A percentile compares a stretch with the other conserved stretches of the same genome.
Evolutionary conservation across 2,329 filamentous ascomycete genomes (phyloP).

Genomic region (Cladosporium austrohemisphaericum): DNA sequence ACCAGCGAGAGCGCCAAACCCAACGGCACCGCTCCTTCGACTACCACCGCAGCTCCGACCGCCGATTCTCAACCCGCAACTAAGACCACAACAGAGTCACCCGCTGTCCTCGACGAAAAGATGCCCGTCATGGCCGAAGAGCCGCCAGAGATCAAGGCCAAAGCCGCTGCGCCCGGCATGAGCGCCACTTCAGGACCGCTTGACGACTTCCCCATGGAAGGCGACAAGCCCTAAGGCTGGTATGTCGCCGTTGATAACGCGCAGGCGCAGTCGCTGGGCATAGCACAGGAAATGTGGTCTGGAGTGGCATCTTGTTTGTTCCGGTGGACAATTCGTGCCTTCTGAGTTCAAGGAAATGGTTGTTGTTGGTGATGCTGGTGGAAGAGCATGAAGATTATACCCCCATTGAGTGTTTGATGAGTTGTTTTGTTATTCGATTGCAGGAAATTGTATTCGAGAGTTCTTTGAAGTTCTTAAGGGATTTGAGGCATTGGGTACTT

Average conservation of each 20-base stretch:
- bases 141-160: conserved; percentile 20
- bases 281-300: not conserved
- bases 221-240: conserved; percentile 5
- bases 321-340: not conserved
- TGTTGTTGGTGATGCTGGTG: not conserved
- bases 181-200: conserved; percentile 31
- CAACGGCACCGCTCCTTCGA: not conserved
- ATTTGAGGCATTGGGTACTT: too few relatives aligned
- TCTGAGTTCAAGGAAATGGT: not conserved
- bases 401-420: conserved; percentile 1
- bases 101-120: conserved; percentile 23
- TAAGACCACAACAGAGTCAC: conserved; percentile 16
- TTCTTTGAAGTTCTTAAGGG: too few relatives aligned
- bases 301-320: not conserved
- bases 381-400: conserved; percentile 13
- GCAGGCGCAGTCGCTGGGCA: not conserved
- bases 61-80: conserved; percentile 15
- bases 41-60: not conserved
- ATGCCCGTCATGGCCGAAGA: conserved; percentile 23
- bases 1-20: conserved; percentile 11
- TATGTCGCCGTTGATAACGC: not conserved
- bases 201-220: conserved; percentile 25
- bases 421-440: not conserved
- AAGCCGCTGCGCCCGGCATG: conserved; percentile 27
- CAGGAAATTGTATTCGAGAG: too few relatives aligned